Conservation (phyloP, 2,329 filamentous ascomycete genomes). For the Hirsutella minnesotensis region DNA sequence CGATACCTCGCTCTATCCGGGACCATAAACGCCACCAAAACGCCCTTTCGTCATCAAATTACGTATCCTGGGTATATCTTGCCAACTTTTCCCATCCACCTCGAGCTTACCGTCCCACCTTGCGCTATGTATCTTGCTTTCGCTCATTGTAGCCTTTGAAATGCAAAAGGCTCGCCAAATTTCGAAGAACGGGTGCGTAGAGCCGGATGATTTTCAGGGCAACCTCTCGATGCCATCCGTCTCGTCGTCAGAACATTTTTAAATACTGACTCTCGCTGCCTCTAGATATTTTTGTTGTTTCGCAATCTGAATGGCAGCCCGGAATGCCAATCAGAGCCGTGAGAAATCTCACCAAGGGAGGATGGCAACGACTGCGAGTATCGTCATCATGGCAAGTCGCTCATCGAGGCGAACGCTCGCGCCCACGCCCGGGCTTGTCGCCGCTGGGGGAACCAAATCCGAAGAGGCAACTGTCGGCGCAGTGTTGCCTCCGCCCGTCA, state of each 20-base stretch:
- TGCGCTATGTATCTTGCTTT: neutral
- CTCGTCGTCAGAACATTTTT: too few relatives aligned
- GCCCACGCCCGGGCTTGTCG: conserved; percentile 1
- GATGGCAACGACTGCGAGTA: neutral
- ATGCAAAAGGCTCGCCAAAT: neutral
- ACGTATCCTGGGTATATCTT: neutral
- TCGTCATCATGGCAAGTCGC: neutral
- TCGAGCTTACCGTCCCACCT: neutral
- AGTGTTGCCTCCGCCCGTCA: conserved; percentile 10
- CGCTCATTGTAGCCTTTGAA: neutral
- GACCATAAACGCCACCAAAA: neutral
- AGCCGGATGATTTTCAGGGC: too few relatives aligned
- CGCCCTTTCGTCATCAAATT: neutral
- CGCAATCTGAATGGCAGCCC: too few relatives aligned
- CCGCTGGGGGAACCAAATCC: conserved; percentile 3
- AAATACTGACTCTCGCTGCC: too few relatives aligned
- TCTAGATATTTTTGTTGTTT: too few relatives aligned
- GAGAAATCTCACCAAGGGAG: neutral
- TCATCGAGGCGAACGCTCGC: neutral
- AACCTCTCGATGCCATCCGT: too few relatives aligned
- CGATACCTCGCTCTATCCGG: neutral
- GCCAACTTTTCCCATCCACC: neutral
- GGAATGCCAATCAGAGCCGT: neutral
- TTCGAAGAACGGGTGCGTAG: too few relatives aligned
- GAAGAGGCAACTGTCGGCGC: conserved; percentile 7